Evolutionary conservation across 73 alveolate genomes (phyloP).

Genomic region (Paramecium primaurelia): DNA sequence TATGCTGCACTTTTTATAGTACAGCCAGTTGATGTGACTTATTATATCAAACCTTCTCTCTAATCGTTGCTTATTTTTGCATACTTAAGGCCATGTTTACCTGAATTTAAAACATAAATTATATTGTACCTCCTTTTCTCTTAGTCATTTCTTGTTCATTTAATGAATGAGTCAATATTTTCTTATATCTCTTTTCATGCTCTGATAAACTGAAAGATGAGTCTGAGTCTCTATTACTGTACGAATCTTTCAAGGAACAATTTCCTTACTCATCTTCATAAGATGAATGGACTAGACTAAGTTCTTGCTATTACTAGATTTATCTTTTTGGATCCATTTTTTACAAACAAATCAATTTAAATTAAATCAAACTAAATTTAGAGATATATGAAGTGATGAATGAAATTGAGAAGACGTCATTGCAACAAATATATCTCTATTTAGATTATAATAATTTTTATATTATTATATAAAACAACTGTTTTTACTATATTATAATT

Average conservation of each 20-base stretch:
- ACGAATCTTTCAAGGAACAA: background rate
- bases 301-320: background rate
- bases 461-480: background rate
- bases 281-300: background rate
- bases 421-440: background rate
- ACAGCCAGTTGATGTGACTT: conserved; percentile 11
- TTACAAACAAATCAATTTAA: background rate
- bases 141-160: background rate
- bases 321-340: background rate
- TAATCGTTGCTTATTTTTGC: background rate
- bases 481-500: too few species aligned
- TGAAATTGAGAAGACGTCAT: background rate
- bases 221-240: background rate
- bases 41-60: background rate
- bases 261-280: background rate
- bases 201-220: background rate
- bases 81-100: background rate
- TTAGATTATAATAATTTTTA: background rate
- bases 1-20: conserved; percentile 35
- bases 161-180: background rate
- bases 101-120: background rate
- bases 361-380: background rate
- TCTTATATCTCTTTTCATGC: background rate
- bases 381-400: background rate
- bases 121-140: background rate